A percentile compares a stretch with the other conserved stretches of the same genome.
phyloP scores from a whole-genome alignment of 305 asterid genomes.

The Ilex paraguariensis region DNA sequence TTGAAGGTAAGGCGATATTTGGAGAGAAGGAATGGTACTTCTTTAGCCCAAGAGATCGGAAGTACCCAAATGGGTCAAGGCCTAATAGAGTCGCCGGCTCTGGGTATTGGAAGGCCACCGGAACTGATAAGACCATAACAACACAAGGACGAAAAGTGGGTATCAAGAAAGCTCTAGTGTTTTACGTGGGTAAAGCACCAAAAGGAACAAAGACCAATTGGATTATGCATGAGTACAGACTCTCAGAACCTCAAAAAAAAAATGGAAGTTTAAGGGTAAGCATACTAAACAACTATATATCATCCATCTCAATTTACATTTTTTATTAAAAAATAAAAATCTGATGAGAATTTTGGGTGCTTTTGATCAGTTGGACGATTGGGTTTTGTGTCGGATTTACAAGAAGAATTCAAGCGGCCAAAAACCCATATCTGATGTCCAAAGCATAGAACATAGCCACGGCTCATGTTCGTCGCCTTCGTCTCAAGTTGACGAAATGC shows the following conservation, averaged over 20 bases:
- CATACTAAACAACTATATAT: no score
- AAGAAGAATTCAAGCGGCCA: slow-evolving; percentile 32
- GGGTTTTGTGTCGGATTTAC: slow-evolving; percentile 46
- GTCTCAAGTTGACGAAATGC: slow-evolving; percentile 27
- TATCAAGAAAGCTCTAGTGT: slow-evolving; percentile 76
- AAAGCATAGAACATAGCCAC: slow-evolving; percentile 21
- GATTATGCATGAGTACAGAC: slow-evolving; percentile 90
- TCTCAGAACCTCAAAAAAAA: slow-evolving; percentile 43
- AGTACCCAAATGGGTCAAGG: slow-evolving; percentile 82
- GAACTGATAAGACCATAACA: slow-evolving; percentile 67
- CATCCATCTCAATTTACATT: no score
- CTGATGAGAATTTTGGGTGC: no score
- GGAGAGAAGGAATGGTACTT: slow-evolving; percentile 94
- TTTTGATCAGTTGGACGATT: slow-evolving; percentile 1
- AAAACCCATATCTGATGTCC: slow-evolving; percentile 13
- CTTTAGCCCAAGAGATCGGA: slow-evolving; percentile 77
- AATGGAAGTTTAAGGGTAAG: slow-evolving; percentile 50
- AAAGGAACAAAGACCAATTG: slow-evolving; percentile 84
- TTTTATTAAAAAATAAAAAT: no score
- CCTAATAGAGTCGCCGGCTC: slow-evolving; percentile 82
- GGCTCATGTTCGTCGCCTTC: slow-evolving; percentile 28
- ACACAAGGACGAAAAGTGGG: slow-evolving; percentile 72
- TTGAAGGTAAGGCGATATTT: slow-evolving; percentile 60
- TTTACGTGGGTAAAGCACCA: slow-evolving; percentile 82
- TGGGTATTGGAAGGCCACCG: slow-evolving; percentile 93